Evolutionary conservation across 1,139 yeast species (phyloP).

Genomic region (Debaryomyces coudertii): DNA sequence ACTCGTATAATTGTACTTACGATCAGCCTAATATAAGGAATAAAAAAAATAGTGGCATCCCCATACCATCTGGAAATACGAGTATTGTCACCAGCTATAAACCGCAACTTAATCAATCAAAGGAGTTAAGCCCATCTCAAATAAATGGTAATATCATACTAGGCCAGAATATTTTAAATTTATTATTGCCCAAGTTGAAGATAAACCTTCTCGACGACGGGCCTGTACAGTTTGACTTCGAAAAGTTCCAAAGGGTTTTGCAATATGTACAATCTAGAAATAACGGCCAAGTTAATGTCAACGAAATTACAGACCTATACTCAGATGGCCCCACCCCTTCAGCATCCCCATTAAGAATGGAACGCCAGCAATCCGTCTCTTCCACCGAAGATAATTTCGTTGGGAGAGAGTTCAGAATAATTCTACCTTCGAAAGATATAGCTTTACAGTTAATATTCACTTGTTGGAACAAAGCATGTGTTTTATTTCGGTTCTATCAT

Average conservation of each 20-base stretch:
- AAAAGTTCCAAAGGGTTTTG: constrained; percentile 32
- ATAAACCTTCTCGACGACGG: constrained; percentile 39
- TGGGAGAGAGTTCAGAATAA: constrained; percentile 58
- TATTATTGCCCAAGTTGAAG: constrained; percentile 54
- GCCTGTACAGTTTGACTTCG: constrained; percentile 36
- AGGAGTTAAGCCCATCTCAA: not conserved
- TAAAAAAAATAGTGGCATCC: constrained; percentile 39
- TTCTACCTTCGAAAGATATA: constrained; percentile 73
- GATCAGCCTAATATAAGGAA: constrained; percentile 75
- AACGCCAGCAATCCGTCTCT: constrained; percentile 20
- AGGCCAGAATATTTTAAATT: constrained; percentile 37
- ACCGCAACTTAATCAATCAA: not conserved
- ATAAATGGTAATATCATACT: constrained; percentile 12
- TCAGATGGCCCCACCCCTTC: constrained; percentile 24
- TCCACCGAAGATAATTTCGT: constrained; percentile 24
- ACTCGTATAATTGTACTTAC: constrained; percentile 71
- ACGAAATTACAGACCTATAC: constrained; percentile 31
- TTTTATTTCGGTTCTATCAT: constrained; percentile 81
- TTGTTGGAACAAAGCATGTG: constrained; percentile 88
- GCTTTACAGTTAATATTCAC: constrained; percentile 73
- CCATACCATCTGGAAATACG: constrained; percentile 24
- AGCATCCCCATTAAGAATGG: constrained; percentile 16
- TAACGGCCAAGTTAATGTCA: constrained; percentile 19
- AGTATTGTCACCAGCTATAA: not conserved
- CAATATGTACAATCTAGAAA: constrained; percentile 27